Conservation (phyloP, 805 yeast species). For the Clavispora fructus region DNA sequence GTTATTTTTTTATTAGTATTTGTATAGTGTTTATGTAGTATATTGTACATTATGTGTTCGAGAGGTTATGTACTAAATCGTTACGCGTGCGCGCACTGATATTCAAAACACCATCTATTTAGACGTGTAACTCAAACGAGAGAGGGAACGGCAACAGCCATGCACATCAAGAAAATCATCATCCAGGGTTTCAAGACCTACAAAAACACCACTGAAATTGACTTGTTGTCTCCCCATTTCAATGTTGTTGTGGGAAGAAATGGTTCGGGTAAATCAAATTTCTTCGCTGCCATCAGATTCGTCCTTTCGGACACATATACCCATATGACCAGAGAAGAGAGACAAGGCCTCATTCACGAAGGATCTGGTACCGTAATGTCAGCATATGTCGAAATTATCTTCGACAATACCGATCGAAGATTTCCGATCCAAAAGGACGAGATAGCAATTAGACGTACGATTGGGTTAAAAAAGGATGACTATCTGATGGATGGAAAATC, state of each 20-base stretch:
- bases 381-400: slow-evolving; percentile 85
- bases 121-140: neutral
- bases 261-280: slow-evolving; percentile 93
- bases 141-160: slow-evolving; percentile 5
- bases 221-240: slow-evolving; percentile 69
- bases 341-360: slow-evolving; percentile 83
- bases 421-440: slow-evolving; percentile 67
- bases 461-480: slow-evolving; percentile 91
- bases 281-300: slow-evolving; percentile 91
- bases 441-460: slow-evolving; percentile 76
- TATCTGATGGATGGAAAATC: slow-evolving; percentile 77
- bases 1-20: neutral
- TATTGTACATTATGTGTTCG: neutral
- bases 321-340: slow-evolving; percentile 76
- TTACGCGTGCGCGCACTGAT: neutral
- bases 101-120: neutral
- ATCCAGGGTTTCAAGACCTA: slow-evolving; percentile 95
- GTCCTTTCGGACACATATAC: slow-evolving; percentile 87
- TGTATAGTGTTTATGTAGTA: neutral
- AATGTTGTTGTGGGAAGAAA: slow-evolving; percentile 85
- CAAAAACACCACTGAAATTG: slow-evolving; percentile 74
- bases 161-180: slow-evolving; percentile 49
- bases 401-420: slow-evolving; percentile 74
- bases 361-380: slow-evolving; percentile 88
- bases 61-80: neutral